Percentiles rank a stretch among this genome's conserved stretches.
phyloP scores from a whole-genome alignment of 345 rosid genomes.

The Aurinia saxatilis region DNA sequence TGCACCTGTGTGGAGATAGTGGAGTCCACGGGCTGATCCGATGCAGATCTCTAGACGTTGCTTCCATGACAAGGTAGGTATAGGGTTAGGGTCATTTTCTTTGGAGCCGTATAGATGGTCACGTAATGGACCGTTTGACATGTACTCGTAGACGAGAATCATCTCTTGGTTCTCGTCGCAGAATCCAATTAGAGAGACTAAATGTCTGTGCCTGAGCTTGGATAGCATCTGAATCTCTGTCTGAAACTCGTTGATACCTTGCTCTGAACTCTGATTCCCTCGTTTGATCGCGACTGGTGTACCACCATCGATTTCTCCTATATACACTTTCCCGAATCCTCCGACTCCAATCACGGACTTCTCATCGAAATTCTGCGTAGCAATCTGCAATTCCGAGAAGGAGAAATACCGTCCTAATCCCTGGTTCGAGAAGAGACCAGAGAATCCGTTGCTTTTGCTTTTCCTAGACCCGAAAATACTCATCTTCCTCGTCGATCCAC shows the following conservation, averaged over 20 bases:
- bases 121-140: conserved; percentile 78
- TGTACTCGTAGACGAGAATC: conserved; percentile 86
- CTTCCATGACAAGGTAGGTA: conserved; percentile 63
- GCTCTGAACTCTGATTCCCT: conserved; percentile 62
- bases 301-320: conserved; percentile 63
- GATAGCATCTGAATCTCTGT: conserved; percentile 87
- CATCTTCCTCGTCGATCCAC: conserved; percentile 45
- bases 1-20: conserved; percentile 76
- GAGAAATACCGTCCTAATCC: conserved; percentile 61
- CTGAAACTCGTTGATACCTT: conserved; percentile 79
- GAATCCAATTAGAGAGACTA: conserved; percentile 73
- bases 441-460: conserved; percentile 42
- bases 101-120: conserved; percentile 70
- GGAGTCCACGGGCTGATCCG: conserved; percentile 74
- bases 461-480: conserved; percentile 52
- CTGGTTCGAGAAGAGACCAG: conserved; percentile 48
- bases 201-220: conserved; percentile 74
- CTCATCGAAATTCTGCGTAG: conserved; percentile 63
- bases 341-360: conserved; percentile 72
- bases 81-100: conserved; percentile 27
- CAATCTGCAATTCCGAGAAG: conserved; percentile 52
- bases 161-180: conserved; percentile 71
- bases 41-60: conserved; percentile 77
- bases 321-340: conserved; percentile 80
- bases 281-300: conserved; percentile 59